Percentiles rank a stretch among this genome's conserved stretches.
Evolutionary conservation across 306 rosid genomes (phyloP).

Genomic region (Sesbania bispinosa): DNA sequence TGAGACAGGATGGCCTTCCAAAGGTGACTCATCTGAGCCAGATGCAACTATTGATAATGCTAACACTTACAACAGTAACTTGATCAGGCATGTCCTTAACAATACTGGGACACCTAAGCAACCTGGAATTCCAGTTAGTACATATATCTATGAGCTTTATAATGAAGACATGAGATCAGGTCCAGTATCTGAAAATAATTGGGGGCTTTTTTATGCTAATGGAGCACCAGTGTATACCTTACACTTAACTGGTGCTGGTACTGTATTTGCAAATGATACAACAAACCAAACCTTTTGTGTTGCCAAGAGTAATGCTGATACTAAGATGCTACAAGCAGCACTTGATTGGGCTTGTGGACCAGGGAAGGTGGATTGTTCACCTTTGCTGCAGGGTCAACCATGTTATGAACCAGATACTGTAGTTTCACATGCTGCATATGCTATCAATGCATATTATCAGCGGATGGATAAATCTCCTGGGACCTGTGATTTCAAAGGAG

Average conservation of each 20-base stretch:
- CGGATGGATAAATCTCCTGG: conserved; percentile 69
- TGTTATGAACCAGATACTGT: conserved; percentile 85
- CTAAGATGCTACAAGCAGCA: conserved; percentile 89
- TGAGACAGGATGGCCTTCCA: conserved; percentile 97
- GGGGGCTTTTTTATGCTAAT: conserved; percentile 82
- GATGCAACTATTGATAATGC: conserved; percentile 88
- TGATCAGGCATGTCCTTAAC: conserved; percentile 77
- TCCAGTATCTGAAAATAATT: conserved; percentile 71
- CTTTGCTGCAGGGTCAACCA: conserved; percentile 71
- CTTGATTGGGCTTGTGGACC: conserved; percentile 99
- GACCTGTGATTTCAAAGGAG: conserved; percentile 94
- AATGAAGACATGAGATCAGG: conserved; percentile 86
- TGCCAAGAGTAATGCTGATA: conserved; percentile 57
- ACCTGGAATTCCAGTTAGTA: conserved; percentile 71
- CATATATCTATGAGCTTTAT: conserved; percentile 90
- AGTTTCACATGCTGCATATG: conserved; percentile 70
- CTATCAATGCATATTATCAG: conserved; percentile 91
- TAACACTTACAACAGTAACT: conserved; percentile 88
- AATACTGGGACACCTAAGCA: conserved; percentile 94
- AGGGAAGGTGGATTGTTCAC: conserved; percentile 87
- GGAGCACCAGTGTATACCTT: conserved; percentile 79
- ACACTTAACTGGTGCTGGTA: conserved; percentile 84
- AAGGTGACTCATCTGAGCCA: conserved; percentile 73
- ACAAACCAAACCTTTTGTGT: conserved; percentile 93
- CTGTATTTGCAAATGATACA: conserved; percentile 87